Evolutionary conservation across 2,329 filamentous ascomycete species (phyloP).

Genomic region (Hypoxylon sp.): DNA sequence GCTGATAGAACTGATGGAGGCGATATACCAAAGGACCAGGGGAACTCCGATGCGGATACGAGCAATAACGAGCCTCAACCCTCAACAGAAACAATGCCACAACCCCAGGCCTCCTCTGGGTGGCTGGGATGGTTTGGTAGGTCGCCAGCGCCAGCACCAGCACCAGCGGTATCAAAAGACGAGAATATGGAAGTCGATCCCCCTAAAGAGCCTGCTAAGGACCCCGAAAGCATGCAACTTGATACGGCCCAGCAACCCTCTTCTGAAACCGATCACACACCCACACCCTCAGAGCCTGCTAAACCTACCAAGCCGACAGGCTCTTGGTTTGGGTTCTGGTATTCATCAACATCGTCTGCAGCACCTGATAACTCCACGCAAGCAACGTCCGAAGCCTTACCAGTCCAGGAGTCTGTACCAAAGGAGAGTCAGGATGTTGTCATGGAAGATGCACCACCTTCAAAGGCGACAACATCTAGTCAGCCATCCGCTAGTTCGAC

Average conservation of each 20-base stretch:
- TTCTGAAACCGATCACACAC: slow-evolving; percentile 29
- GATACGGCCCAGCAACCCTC: slow-evolving; percentile 39
- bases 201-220: slow-evolving; percentile 41
- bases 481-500: slow-evolving; percentile 72
- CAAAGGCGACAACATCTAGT: slow-evolving; percentile 44
- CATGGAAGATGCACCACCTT: slow-evolving; percentile 60
- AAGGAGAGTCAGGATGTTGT: slow-evolving; percentile 60
- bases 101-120: slow-evolving; percentile 59
- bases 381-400: slow-evolving; percentile 35
- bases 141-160: slow-evolving; percentile 43
- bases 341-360: slow-evolving; percentile 41
- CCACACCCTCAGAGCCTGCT: slow-evolving; percentile 44
- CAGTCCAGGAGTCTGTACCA: slow-evolving; percentile 45
- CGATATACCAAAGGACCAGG: slow-evolving; percentile 25
- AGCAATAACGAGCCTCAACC: slow-evolving; percentile 41
- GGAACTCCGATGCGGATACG: slow-evolving; percentile 20
- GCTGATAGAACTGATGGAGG: slow-evolving; percentile 24
- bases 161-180: slow-evolving; percentile 21
- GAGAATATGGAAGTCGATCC: slow-evolving; percentile 36
- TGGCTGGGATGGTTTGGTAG: slow-evolving; percentile 70
- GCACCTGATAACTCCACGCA: slow-evolving; percentile 34
- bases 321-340: slow-evolving; percentile 59
- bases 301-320: slow-evolving; percentile 47
- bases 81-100: slow-evolving; percentile 32
- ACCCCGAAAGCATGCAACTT: slow-evolving; percentile 41